Evolutionary conservation across 768 basidiomycete genomes (phyloP), one percentile per base, ranked within the genome.

Genomic region (Cystoderma amianthinum): DNA sequence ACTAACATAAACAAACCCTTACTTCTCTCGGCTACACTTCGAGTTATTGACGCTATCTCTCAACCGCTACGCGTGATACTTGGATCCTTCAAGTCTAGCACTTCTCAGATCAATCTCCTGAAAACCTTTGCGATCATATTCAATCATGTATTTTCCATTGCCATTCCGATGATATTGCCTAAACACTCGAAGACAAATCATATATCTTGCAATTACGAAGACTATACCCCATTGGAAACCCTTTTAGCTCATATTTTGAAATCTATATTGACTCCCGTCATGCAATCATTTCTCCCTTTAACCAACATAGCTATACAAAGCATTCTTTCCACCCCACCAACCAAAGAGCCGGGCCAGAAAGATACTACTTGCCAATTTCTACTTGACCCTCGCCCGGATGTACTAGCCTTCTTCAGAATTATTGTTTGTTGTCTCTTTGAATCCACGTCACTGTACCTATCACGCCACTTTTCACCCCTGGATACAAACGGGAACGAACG

Each of bases 1-100:
- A 37, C 41, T 9, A 49, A 58, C 38, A 45, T 46, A 15, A 46
- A 57, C 33, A 41, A 45, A 36, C 48, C 46, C 3, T 45, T 58
- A 5, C 50, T 67, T 22, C 30, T 59, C 15, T 55, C 61, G 21
- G 56, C 52, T 12, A 57, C 58, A 22, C 46, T 49, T 17, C 64
- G 61, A 6, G 48, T 53, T 15, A 42, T 67, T 9, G 56, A 63
- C 28, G 54, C 58, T 4, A 28, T 64, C 42, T 42, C 48, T 44
- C 17, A 35, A 38, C 37, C 33, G 22, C 41, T 56, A 16, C 35
- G 50, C 15, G 22, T 54, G 19, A n/a, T 52, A 4, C 41, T 16
- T 11, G 38, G 10, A n/a, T 25, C 20, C 24, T n/a, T 32, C 3
- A 18, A 28, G 3, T 32, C 28, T 22, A 5, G 17, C 13, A 15